Evolutionary conservation across 169 alveolate genomes (phyloP).

Genomic region (Perkinsus olseni): DNA sequence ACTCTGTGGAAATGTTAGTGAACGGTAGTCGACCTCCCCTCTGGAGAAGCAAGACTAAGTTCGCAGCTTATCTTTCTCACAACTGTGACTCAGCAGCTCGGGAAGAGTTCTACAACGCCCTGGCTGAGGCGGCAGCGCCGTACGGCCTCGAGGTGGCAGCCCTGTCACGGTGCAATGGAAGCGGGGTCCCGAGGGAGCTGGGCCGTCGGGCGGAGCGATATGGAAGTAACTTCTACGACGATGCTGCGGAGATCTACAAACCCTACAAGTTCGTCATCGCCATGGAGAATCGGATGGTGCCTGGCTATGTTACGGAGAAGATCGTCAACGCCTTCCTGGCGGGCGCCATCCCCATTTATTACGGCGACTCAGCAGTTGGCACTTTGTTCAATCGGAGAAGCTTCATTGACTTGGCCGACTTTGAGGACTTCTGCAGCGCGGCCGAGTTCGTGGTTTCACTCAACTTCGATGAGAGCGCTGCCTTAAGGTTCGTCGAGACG

Average conservation of each 20-base stretch:
- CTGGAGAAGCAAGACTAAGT: not conserved
- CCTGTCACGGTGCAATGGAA: not conserved
- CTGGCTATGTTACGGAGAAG: not conserved
- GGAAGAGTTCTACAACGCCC: not conserved
- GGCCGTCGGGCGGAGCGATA: not conserved
- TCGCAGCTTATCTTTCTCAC: not conserved
- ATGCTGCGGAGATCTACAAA: not conserved
- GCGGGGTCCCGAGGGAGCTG: not conserved
- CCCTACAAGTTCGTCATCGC: not conserved
- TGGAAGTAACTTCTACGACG: not conserved
- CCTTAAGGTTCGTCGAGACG: not conserved
- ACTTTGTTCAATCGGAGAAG: not conserved
- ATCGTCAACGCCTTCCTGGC: not conserved
- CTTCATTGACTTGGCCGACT: not conserved
- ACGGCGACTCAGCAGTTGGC: not conserved
- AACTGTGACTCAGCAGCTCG: not conserved
- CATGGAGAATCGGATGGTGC: not conserved
- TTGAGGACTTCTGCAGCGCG: not conserved
- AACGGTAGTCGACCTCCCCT: not conserved
- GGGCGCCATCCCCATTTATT: not conserved
- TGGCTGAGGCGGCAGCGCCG: not conserved
- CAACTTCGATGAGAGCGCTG: not conserved
- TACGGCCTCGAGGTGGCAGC: not conserved
- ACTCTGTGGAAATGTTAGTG: not conserved
- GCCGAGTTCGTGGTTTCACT: not conserved